A percentile compares a stretch with the other conserved stretches of the same genome.
Conservation (phyloP, 495 filamentous ascomycete species). For the Glarea lozoyensis region DNA sequence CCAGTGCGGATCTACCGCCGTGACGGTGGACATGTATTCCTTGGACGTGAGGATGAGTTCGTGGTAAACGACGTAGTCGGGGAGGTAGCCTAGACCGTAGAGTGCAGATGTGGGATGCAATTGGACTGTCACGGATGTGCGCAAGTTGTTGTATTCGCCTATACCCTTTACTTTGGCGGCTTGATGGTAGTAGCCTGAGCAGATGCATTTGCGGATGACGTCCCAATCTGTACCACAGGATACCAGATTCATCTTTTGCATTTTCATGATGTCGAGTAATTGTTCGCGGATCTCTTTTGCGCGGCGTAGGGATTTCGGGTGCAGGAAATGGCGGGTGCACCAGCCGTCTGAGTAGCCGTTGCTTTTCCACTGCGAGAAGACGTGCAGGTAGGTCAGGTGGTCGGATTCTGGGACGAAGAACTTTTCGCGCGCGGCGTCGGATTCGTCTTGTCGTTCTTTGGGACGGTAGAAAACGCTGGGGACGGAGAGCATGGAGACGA, state of each 20-base stretch:
- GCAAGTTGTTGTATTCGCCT: conserved; percentile 92
- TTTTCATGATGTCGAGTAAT: conserved; percentile 87
- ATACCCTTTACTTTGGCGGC: conserved; percentile 96
- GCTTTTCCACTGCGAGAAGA: conserved; percentile 90
- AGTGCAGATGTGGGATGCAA: conserved; percentile 89
- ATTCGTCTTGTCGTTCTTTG: conserved; percentile 94
- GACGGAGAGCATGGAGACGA: conserved; percentile 96
- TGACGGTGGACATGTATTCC: conserved; percentile 98
- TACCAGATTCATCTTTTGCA: conserved; percentile 79
- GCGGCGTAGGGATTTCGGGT: conserved; percentile 80
- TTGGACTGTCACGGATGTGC: conserved; percentile 88
- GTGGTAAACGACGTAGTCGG: conserved; percentile 97
- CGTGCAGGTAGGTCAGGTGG: conserved; percentile 90
- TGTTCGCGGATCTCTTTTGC: conserved; percentile 93
- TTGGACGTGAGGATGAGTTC: conserved; percentile 95
- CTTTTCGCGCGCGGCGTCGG: conserved; percentile 92
- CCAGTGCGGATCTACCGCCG: conserved; percentile 95
- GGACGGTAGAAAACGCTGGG: conserved; percentile 96
- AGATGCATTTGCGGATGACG: conserved; percentile 89
- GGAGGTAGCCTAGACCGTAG: conserved; percentile 86
- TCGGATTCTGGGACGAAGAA: conserved; percentile 98
- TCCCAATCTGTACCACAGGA: conserved; percentile 98
- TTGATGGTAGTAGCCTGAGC: conserved; percentile 96
- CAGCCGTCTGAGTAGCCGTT: conserved; percentile 87
- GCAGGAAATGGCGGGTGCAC: conserved; percentile 88